A percentile compares a stretch with the other conserved stretches of the same genome.
These are phyloP conservation scores for Metarhizium guizhouense DNA, from an alignment of 2,329 filamentous ascomycete genomes.

Conservation along the genomic window DNA sequence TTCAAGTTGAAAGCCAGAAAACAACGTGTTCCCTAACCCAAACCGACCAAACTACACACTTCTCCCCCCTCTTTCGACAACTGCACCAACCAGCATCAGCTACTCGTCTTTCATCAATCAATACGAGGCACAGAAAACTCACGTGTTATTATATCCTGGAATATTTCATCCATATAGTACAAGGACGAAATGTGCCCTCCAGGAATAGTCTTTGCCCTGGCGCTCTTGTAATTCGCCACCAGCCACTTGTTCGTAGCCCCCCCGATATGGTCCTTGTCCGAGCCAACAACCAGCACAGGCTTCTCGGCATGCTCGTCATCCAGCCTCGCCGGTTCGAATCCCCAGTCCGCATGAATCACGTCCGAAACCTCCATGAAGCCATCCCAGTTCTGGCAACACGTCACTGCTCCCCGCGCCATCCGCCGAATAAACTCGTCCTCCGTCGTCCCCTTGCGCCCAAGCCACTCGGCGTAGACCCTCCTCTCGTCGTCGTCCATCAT, in stretches of 20 bases:
- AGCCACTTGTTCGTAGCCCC: slow-evolving; percentile 13
- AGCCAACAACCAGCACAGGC: slow-evolving; percentile 11
- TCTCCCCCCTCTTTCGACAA: no score
- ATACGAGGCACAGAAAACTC: not conserved
- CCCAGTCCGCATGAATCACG: slow-evolving; percentile 15
- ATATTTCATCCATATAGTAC: slow-evolving; percentile 14
- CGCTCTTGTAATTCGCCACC: slow-evolving; percentile 10
- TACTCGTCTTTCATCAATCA: not conserved
- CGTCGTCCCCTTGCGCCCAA: slow-evolving; percentile 3
- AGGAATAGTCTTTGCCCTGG: slow-evolving; percentile 8
- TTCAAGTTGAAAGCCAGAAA: no score
- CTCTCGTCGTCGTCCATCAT: slow-evolving; percentile 11
- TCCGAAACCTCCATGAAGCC: slow-evolving; percentile 16
- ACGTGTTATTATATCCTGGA: slow-evolving; percentile 6
- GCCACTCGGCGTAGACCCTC: slow-evolving; percentile 1
- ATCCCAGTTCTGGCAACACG: slow-evolving; percentile 12
- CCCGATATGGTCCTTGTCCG: slow-evolving; percentile 9
- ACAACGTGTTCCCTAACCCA: no score
- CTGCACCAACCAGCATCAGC: no score
- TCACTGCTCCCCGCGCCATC: slow-evolving; percentile 8
- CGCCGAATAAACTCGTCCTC: slow-evolving; percentile 6
- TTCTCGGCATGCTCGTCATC: slow-evolving; percentile 10
- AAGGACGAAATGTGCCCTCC: slow-evolving; percentile 13
- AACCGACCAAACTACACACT: no score
- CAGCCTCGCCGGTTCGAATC: slow-evolving; percentile 10